Percentiles rank a stretch among this genome's conserved stretches.
phyloP scores from a whole-genome alignment of 768 basidiomycete genomes.

The Lactifluus hygrophoroides region DNA sequence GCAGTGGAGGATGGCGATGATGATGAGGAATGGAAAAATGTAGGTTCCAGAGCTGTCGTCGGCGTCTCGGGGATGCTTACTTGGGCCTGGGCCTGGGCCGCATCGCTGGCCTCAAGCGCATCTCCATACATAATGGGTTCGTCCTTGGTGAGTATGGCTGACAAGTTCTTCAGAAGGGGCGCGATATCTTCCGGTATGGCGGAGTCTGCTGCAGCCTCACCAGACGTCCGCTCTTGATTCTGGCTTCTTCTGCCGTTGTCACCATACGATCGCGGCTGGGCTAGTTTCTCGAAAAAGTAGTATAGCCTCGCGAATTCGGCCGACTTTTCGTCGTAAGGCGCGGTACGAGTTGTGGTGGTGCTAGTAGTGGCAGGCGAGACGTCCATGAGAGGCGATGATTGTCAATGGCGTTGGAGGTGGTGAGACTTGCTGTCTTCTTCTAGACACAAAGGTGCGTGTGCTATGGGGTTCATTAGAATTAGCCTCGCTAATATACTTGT shows the following conservation, averaged over 20 bases:
- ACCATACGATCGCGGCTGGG: conserved; percentile 11
- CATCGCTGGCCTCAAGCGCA: background rate
- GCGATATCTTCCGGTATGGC: conserved; percentile 19
- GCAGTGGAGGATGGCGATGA: background rate
- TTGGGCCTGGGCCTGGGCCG: too few species aligned
- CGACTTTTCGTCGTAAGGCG: conserved; percentile 9
- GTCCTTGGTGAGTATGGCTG: conserved; percentile 16
- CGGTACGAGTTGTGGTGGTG: background rate
- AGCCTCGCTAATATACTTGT: conserved; percentile 6
- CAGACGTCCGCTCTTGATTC: background rate
- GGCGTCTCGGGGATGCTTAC: conserved; percentile 11
- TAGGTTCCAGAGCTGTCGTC: conserved; percentile 6
- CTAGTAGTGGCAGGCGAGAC: background rate
- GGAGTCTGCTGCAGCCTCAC: background rate
- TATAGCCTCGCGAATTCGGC: conserved; percentile 19
- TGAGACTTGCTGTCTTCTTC: background rate
- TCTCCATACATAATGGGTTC: background rate
- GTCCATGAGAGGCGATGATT: background rate
- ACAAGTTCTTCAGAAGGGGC: conserved; percentile 17
- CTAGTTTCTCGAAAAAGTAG: conserved; percentile 21
- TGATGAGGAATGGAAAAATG: background rate
- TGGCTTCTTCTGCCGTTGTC: too few species aligned
- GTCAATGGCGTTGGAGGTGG: background rate
- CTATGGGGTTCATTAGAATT: background rate
- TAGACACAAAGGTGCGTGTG: background rate